Conservation (phyloP, 2,329 filamentous ascomycete species). For the Lachnellula suecica region DNA sequence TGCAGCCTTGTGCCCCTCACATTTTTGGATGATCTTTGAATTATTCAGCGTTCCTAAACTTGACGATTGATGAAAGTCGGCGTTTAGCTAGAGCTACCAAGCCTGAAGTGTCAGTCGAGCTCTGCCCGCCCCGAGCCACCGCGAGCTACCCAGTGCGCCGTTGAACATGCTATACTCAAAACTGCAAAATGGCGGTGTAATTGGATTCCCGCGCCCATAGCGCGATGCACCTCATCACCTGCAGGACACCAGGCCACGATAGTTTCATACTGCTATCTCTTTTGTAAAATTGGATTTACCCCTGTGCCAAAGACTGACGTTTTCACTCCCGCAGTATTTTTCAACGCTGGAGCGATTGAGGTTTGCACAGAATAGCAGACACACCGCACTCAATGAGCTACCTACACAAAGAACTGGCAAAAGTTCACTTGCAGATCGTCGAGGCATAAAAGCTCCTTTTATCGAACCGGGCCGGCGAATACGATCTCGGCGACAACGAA, state of each 20-base stretch:
- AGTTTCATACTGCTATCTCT: not conserved
- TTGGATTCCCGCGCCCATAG: not conserved
- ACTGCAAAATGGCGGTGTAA: not conserved
- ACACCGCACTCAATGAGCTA: conserved; percentile 30
- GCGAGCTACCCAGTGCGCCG: not conserved
- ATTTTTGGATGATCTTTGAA: too few relatives aligned
- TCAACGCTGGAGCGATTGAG: conserved; percentile 69
- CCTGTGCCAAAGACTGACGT: conserved; percentile 8
- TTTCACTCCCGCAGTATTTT: conserved; percentile 57
- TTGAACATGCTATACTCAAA: not conserved
- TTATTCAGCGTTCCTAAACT: too few relatives aligned
- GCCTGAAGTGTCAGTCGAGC: too few relatives aligned
- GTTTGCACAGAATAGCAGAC: conserved; percentile 53
- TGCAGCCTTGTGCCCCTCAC: too few relatives aligned
- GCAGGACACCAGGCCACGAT: not conserved
- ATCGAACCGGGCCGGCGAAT: conserved; percentile 27
- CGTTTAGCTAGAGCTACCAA: not conserved
- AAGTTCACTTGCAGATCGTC: conserved; percentile 27
- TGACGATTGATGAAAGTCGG: not conserved
- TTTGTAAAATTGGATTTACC: not conserved
- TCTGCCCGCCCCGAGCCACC: not conserved
- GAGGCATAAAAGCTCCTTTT: conserved; percentile 25
- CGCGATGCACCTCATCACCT: not conserved
- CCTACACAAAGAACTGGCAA: conserved; percentile 27
- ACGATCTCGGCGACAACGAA: conserved; percentile 24